Evolutionary conservation across 2,329 filamentous ascomycete species (phyloP), one percentile per base, ranked within the genome.

Genomic region (Pseudogymnoascus sp.): DNA sequence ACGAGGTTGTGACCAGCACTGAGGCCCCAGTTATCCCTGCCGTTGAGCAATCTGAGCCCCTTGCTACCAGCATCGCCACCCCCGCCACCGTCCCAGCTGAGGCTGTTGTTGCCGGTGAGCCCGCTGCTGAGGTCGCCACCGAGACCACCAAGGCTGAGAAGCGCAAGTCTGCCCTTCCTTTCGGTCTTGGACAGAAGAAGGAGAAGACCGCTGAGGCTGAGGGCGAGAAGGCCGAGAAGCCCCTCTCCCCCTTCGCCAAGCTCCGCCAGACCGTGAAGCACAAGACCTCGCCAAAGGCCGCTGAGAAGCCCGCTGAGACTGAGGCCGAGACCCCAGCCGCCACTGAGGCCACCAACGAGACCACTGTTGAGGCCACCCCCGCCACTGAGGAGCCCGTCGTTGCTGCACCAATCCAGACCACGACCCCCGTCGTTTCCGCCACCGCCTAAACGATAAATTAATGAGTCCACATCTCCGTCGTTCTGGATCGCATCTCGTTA

Each of bases 171-270:
- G 82, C 88, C 75, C 68, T 74, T 26, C 73, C 73, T 66, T 89
- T 88, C 73, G 85, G 85, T 69, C 81, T 76, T 70, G 80, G 85
- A 74, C 83, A 82, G 77, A 82, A 85, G 79, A 88, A 88, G 81
- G 83, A 84, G 75, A 72, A 72, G 68, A 62, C 67, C n/a, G 64
- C 68, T 26, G 82, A 85, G 69, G 72, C 76, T 61, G 80, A 82
- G 67, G 73, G 78, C 65, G 71, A 73, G 65, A 68, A 64, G 31
- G 65, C 6, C n/a, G 50, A 66, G 59, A 72, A 73, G 64, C 69
- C 71, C 59, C 67, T 68, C 61, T 73, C 71, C 40, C 70, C 72
- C 53, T 74, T 74, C 64, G 69, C 72, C 64, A 74, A 72, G 69
- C 70, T 76, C 63, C 68, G 70, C 67, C 70, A 70, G 33, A 74